Evolutionary conservation across 83 land plant genomes (phyloP).

Genomic region (Picea abies): DNA sequence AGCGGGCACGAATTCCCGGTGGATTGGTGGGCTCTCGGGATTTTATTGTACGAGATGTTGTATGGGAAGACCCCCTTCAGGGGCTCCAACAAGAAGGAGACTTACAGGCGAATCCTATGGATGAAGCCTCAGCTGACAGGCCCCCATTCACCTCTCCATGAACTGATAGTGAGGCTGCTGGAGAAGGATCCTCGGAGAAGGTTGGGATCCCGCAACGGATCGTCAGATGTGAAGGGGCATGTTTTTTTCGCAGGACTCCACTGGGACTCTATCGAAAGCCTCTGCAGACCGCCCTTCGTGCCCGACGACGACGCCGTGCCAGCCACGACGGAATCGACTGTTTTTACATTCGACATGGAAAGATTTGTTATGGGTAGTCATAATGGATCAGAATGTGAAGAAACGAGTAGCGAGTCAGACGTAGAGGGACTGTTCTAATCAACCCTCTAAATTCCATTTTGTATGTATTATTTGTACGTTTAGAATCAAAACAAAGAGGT

Average conservation of each 20-base stretch:
- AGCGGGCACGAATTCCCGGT: conserved; percentile 25
- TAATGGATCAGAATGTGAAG: background rate
- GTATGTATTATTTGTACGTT: too few species aligned
- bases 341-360: background rate
- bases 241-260: conserved; percentile 20
- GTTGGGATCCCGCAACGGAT: conserved; percentile 15
- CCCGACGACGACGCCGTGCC: background rate
- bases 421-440: background rate
- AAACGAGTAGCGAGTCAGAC: background rate
- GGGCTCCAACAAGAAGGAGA: conserved; percentile 16
- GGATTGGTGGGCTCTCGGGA: conserved; percentile 36
- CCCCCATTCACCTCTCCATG: background rate
- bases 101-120: conserved; percentile 15
- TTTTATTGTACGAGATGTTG: conserved; percentile 31
- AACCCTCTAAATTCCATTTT: too few species aligned
- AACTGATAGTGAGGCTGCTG: conserved; percentile 21
- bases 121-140: conserved; percentile 24
- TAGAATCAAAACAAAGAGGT: too few species aligned
- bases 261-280: conserved; percentile 17
- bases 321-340: background rate
- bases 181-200: conserved; percentile 21
- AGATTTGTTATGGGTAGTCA: background rate
- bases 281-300: conserved; percentile 24
- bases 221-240: conserved; percentile 22
- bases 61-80: conserved; percentile 34